phyloP scores from a whole-genome alignment of 169 alveolate species.

The Plasmodium blacklocki region DNA sequence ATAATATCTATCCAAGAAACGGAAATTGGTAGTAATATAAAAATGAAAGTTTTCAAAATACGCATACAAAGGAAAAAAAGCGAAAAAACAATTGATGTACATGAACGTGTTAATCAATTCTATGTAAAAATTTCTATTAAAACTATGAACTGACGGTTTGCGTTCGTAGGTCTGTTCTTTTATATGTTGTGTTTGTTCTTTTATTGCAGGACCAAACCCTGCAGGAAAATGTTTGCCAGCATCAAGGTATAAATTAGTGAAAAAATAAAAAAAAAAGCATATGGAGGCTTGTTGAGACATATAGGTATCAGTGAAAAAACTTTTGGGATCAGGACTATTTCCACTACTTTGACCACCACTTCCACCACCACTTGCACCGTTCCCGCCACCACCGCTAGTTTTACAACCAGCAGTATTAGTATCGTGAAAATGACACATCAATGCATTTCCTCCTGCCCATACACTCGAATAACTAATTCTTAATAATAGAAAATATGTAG shows the following conservation, averaged over 20 bases:
- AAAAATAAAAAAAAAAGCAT: no score
- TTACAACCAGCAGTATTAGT: no score
- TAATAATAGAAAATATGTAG: neutral
- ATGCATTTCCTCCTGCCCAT: no score
- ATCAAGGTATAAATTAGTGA: no score
- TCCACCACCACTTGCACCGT: no score
- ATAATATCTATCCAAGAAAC: conserved; percentile 20
- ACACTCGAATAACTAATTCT: neutral
- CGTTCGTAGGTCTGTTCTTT: no score
- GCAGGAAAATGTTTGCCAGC: neutral
- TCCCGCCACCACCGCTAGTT: no score
- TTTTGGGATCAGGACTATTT: no score
- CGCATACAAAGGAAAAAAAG: conserved; percentile 16
- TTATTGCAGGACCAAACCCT: neutral
- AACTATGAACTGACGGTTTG: neutral
- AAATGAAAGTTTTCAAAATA: neutral
- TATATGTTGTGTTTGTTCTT: neutral
- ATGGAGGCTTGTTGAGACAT: no score
- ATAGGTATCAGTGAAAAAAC: no score
- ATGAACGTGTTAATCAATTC: neutral
- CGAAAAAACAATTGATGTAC: neutral
- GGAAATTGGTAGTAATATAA: conserved; percentile 6
- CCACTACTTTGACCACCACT: no score
- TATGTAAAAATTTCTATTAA: neutral
- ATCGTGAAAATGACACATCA: no score